These are phyloP conservation scores for Nigrospora sphaerica DNA, from an alignment of 2,329 filamentous ascomycete species.

Conservation along the genomic window DNA sequence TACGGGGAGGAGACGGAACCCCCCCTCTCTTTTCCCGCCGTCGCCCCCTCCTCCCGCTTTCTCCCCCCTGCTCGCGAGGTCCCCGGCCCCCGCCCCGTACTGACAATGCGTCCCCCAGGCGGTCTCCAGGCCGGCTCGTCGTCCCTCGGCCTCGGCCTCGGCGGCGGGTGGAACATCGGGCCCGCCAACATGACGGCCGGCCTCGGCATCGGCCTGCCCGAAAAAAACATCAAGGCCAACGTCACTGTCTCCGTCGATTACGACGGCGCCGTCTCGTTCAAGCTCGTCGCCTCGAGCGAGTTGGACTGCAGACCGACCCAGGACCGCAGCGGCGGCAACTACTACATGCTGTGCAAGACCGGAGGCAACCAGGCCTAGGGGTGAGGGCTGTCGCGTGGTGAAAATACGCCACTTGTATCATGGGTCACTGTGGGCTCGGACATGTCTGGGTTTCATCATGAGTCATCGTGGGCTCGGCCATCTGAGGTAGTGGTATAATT, in stretches of 20 bases:
- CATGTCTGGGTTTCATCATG: too few species aligned
- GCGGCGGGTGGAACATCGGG: neutral
- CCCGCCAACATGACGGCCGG: neutral
- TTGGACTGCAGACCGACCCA: neutral
- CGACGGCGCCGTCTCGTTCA: neutral
- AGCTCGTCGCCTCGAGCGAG: neutral
- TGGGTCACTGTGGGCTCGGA: too few species aligned
- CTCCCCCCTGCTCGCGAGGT: neutral
- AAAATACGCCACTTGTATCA: too few species aligned
- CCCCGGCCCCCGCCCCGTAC: too few species aligned
- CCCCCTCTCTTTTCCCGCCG: too few species aligned
- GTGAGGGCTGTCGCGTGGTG: too few species aligned
- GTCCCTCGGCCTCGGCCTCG: neutral
- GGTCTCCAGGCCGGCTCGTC: neutral
- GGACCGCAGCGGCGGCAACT: too few species aligned
- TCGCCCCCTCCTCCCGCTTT: neutral
- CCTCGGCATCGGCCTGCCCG: neutral
- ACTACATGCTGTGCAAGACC: too few species aligned
- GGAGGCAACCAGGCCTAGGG: too few species aligned
- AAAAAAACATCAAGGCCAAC: neutral
- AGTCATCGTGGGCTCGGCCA: too few species aligned
- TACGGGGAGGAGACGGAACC: too few species aligned
- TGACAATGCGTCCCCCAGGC: neutral
- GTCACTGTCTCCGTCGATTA: neutral
- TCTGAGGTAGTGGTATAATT: too few species aligned